Base-by-base conservation (phyloP, 345 rosid genomes). In the Cardamine occulta region DNA sequence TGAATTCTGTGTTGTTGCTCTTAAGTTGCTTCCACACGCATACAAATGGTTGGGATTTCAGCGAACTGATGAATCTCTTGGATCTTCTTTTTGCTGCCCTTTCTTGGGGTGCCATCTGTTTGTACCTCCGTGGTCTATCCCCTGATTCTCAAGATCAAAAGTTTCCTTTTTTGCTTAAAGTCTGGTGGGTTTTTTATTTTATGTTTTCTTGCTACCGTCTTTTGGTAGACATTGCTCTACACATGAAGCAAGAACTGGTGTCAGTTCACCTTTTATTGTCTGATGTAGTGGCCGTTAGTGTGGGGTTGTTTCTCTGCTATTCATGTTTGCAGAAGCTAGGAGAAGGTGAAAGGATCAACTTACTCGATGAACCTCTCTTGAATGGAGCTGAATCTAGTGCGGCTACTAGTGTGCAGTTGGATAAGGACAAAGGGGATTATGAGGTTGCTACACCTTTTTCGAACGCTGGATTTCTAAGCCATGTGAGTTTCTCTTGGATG, bases 151-250 rank as follows among this genome's bases (percentile, higher is more conserved):
- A 69, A 35, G 78, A 64, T 35, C 68, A 44, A 14, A 83, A 64
- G 82, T 75, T 88, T 73, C 88, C 88, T 2, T 18, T 86, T 48
- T 58, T 79, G 37, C 83, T 93, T 78, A 88, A 92, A 79, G 67
- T 86, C 73, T 93, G 96, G 97, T 89, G 91, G 96, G 88, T 82
- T 17, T 79, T 87, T 32, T 89, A 80, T 80, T 73, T 82, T 21
- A 71, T 81, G 63, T 67, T 86, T 74, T 87, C 93, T 57, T 85
- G 84, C 84, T 88, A 79, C 82, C 76, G 85, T 62, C 83, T 91
- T 66, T 81, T 74, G 66, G 67, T 86, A 66, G 92, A 87, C 80
- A 17, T 84, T 81, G 72, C 84, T 79, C 70, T 82, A 60, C 71
- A 74, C 73, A 67, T 66, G 65, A 80, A 57, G 62, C 84, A 77